These are phyloP conservation scores for Perilla frutescens DNA, from an alignment of 257 asterid species.

Conservation along the genomic window DNA sequence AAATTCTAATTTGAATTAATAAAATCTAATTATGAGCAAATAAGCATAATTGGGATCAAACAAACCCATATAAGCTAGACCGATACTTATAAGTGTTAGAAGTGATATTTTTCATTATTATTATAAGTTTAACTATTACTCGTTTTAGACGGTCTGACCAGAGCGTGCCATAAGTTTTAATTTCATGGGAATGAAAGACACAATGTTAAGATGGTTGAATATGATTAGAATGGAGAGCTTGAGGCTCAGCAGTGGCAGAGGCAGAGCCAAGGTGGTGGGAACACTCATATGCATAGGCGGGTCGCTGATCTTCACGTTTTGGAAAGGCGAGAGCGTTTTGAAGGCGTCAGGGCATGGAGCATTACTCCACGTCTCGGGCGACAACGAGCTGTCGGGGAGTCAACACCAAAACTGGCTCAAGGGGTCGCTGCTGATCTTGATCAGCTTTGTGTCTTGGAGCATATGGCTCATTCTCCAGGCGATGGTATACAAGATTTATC, in stretches of 20 bases:
- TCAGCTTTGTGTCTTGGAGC: slow-evolving; percentile 29
- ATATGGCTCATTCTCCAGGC: slow-evolving; percentile 36
- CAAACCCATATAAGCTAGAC: too few species aligned
- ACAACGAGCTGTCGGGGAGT: background rate
- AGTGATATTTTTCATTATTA: too few species aligned
- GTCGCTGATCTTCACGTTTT: slow-evolving; percentile 35
- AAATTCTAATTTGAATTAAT: too few species aligned
- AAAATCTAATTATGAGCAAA: too few species aligned
- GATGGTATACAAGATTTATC: slow-evolving; percentile 28
- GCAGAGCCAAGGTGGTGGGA: slow-evolving; percentile 35
- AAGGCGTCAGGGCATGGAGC: slow-evolving; percentile 13
- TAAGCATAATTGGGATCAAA: too few species aligned
- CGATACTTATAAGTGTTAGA: too few species aligned
- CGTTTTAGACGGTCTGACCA: too few species aligned
- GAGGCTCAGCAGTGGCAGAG: slow-evolving; percentile 12
- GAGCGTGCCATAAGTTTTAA: too few species aligned
- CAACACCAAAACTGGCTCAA: slow-evolving; percentile 23
- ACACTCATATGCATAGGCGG: slow-evolving; percentile 32
- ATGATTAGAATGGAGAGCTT: slow-evolving; percentile 33
- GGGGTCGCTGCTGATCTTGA: slow-evolving; percentile 32
- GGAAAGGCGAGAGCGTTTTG: slow-evolving; percentile 34
- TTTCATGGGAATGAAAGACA: too few species aligned
- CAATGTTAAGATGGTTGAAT: background rate
- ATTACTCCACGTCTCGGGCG: background rate
- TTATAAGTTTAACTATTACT: too few species aligned